These are phyloP conservation scores for Neoboletus subvelutipes DNA, from an alignment of 768 basidiomycete species.

Conservation along the genomic window DNA sequence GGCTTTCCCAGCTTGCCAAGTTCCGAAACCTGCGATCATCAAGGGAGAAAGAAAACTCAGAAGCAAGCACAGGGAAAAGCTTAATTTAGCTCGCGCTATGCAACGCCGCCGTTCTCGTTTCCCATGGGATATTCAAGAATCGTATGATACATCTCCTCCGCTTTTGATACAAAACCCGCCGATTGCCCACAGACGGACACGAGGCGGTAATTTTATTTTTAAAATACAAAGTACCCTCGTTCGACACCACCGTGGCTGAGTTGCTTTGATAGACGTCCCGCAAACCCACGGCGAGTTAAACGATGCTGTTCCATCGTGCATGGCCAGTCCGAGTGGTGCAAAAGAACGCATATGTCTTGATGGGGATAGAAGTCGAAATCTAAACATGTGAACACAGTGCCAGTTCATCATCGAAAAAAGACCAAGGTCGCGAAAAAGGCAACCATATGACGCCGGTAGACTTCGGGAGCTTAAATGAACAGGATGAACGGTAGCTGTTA, in stretches of 20 bases:
- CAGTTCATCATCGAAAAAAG: not conserved
- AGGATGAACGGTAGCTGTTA: not conserved
- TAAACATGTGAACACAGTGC: not conserved
- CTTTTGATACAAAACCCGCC: not conserved
- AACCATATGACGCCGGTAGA: not conserved
- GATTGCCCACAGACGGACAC: not conserved
- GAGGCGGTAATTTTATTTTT: not conserved
- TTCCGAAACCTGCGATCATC: slow-evolving; percentile 12
- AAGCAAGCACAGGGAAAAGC: not conserved
- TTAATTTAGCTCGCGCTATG: slow-evolving; percentile 5
- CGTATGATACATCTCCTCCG: not conserved
- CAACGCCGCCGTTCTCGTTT: not conserved
- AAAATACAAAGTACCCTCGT: not conserved
- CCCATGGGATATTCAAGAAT: slow-evolving; percentile 1
- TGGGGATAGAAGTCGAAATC: not conserved
- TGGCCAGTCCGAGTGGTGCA: not conserved
- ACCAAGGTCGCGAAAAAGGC: not conserved
- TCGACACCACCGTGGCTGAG: not conserved
- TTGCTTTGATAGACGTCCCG: not conserved
- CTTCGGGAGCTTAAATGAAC: not conserved
- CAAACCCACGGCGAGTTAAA: not conserved
- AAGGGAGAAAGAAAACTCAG: slow-evolving; percentile 9
- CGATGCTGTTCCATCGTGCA: not conserved
- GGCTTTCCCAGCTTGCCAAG: not conserved
- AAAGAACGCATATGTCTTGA: not conserved